Evolutionary conservation across 2,329 filamentous ascomycete genomes (phyloP).

Genomic region (Aspergillus aculeatinus): DNA sequence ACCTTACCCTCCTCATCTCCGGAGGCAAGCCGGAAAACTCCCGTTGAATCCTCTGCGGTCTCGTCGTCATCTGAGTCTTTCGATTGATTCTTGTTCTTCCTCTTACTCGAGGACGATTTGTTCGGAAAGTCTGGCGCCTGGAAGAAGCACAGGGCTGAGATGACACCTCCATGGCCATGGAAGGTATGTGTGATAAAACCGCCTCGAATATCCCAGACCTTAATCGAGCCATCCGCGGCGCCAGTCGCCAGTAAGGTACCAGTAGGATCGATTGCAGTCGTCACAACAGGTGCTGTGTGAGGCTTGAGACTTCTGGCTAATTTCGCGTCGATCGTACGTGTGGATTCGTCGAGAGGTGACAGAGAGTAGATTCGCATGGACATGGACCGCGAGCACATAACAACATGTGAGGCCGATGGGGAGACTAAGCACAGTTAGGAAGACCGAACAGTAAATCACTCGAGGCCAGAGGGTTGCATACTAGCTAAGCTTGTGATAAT

Average conservation of each 20-base stretch:
- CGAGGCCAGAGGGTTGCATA: conserved; percentile 24
- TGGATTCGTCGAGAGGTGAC: conserved; percentile 55
- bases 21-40: conserved; percentile 77
- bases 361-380: conserved; percentile 91
- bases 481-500: conserved; percentile 47
- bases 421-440: conserved; percentile 60
- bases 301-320: conserved; percentile 82
- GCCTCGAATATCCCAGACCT: conserved; percentile 91
- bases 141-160: conserved; percentile 91
- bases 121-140: conserved; percentile 58
- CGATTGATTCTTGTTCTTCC: conserved; percentile 42
- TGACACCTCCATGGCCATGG: conserved; percentile 83
- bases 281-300: conserved; percentile 84
- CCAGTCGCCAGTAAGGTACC: conserved; percentile 90
- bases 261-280: conserved; percentile 79
- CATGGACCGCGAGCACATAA: conserved; percentile 90
- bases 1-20: conserved; percentile 94
- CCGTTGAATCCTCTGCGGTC: conserved; percentile 49
- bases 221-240: conserved; percentile 87
- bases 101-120: conserved; percentile 44
- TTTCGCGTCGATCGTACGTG: conserved; percentile 61
- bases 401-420: conserved; percentile 80
- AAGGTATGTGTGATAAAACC: conserved; percentile 95
- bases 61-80: conserved; percentile 38
- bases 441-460: neutral